Percentiles rank a stretch among this genome's conserved stretches.
These are phyloP conservation scores for Fusarium caatingaense DNA, from an alignment of 2,329 filamentous ascomycete species.

Conservation along the genomic window DNA sequence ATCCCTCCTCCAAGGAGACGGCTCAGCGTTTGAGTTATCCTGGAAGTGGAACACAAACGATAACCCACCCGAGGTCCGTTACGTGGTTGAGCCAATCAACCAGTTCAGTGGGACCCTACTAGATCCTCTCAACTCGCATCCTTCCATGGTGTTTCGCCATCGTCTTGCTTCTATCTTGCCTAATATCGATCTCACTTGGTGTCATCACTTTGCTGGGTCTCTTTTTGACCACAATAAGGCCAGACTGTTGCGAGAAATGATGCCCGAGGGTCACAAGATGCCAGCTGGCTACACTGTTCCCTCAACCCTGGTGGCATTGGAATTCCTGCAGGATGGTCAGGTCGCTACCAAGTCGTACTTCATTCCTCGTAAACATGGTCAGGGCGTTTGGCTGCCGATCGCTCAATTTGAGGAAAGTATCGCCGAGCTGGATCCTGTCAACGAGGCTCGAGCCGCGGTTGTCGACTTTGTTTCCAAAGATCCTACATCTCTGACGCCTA, in stretches of 20 bases:
- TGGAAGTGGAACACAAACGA: conserved; percentile 1
- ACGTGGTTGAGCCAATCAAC: not conserved
- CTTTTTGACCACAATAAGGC: not conserved
- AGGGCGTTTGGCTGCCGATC: not conserved
- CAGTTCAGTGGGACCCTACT: not conserved
- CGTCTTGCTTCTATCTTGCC: not conserved
- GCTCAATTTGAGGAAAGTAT: not conserved
- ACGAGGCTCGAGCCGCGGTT: not conserved
- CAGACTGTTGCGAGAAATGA: not conserved
- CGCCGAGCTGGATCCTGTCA: not conserved
- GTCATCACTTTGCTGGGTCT: not conserved
- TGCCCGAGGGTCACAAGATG: not conserved
- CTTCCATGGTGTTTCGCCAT: not conserved
- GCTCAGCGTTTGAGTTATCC: not conserved
- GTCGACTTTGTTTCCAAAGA: not conserved
- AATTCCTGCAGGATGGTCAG: not conserved
- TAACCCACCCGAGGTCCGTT: not conserved
- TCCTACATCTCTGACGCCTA: not conserved
- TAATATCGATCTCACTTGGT: not conserved
- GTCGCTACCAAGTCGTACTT: not conserved
- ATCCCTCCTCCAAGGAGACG: not conserved
- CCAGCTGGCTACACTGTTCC: not conserved
- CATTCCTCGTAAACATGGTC: not conserved
- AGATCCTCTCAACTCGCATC: not conserved
- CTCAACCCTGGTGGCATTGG: not conserved